These are phyloP conservation scores for Pisolithus thermaeus DNA, from an alignment of 1,284 basidiomycete species.

Conservation along the genomic window DNA sequence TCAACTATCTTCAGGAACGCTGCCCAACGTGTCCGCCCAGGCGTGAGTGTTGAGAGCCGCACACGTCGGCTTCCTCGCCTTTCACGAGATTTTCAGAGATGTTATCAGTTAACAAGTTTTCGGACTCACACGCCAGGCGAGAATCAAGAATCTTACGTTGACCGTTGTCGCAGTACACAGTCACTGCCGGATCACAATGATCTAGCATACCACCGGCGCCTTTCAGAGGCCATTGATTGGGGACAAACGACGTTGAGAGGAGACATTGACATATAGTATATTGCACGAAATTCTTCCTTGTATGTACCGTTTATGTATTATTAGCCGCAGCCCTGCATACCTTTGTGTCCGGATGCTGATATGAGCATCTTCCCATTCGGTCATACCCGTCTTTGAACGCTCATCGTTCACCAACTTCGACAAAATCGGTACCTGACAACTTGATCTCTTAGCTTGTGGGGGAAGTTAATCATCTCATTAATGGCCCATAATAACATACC, in stretches of 20 bases:
- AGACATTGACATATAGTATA: slow-evolving; percentile 1
- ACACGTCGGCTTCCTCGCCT: slow-evolving; percentile 23
- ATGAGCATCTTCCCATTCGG: not conserved
- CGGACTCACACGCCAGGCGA: slow-evolving; percentile 9
- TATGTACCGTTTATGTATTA: not conserved
- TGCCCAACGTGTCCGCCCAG: no score
- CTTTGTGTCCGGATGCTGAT: not conserved
- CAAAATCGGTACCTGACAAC: no score
- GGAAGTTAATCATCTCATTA: no score
- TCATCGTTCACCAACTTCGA: no score
- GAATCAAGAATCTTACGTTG: slow-evolving; percentile 15
- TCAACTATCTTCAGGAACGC: slow-evolving; percentile 10
- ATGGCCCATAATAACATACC: no score
- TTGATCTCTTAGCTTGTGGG: no score
- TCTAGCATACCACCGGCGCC: slow-evolving; percentile 19
- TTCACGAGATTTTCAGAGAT: not conserved
- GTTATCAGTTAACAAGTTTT: not conserved
- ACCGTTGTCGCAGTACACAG: slow-evolving; percentile 19
- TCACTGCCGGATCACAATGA: slow-evolving; percentile 13
- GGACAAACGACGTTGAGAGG: slow-evolving; percentile 6
- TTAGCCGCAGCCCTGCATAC: not conserved
- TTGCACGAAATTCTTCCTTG: not conserved
- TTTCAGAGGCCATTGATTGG: slow-evolving; percentile 20
- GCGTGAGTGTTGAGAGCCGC: not conserved
- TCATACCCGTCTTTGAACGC: not conserved